These are phyloP conservation scores for Lobulomyces angularis DNA, from an alignment of 192 early-diverging fungal species.

Conservation along the genomic window DNA sequence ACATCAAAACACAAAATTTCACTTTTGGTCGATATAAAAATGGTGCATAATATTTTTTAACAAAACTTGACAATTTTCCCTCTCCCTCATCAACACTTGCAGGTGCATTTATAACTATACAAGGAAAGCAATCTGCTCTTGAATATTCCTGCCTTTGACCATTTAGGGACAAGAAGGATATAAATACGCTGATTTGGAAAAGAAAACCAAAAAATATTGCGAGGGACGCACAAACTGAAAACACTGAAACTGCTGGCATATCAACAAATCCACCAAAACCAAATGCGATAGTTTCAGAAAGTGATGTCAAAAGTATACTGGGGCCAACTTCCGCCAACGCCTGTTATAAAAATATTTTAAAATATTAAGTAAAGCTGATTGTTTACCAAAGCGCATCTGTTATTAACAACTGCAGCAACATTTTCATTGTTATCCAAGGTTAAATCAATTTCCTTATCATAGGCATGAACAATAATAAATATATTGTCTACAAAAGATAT, in stretches of 20 bases:
- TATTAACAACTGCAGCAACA: slow-evolving; percentile 18
- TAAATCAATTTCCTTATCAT: slow-evolving; percentile 33
- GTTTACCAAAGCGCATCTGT: slow-evolving; percentile 40
- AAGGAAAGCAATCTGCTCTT: slow-evolving; percentile 40
- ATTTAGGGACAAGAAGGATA: slow-evolving; percentile 45
- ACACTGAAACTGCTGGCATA: slow-evolving; percentile 58
- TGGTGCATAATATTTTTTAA: slow-evolving; percentile 40
- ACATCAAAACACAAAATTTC: slow-evolving; percentile 23
- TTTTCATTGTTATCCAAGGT: too few species aligned
- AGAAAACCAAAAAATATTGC: slow-evolving; percentile 51
- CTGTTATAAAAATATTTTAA: slow-evolving; percentile 18
- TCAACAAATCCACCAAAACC: slow-evolving; percentile 45
- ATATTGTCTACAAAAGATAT: slow-evolving; percentile 61
- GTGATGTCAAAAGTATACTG: slow-evolving; percentile 41
- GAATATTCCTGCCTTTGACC: slow-evolving; percentile 37
- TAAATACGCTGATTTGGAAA: slow-evolving; percentile 51
- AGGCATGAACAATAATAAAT: slow-evolving; percentile 53
- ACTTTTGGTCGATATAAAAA: slow-evolving; percentile 29
- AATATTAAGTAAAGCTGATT: background rate
- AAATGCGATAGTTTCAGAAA: slow-evolving; percentile 53
- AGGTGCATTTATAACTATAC: slow-evolving; percentile 30
- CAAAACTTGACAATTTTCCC: slow-evolving; percentile 28
- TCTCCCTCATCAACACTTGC: slow-evolving; percentile 30
- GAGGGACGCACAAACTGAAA: slow-evolving; percentile 52
- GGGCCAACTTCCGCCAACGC: slow-evolving; percentile 50